Percentiles rank a stretch among this genome's conserved stretches.
phyloP scores from a whole-genome alignment of 1,139 yeast species.

The Candida frijolesensis region DNA sequence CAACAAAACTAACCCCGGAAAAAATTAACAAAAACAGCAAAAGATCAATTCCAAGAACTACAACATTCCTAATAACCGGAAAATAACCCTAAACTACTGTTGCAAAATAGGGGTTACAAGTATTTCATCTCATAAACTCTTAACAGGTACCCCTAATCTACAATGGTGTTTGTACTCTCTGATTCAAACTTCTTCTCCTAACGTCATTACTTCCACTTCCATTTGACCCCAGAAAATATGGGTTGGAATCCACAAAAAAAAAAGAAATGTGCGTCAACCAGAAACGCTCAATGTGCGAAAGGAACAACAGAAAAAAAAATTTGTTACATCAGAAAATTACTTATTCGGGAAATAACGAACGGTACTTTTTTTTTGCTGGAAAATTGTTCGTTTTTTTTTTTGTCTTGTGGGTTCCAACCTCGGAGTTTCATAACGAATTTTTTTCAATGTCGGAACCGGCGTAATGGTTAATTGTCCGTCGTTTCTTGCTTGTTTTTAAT shows the following conservation, averaged over 20 bases:
- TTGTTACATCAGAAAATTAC: not conserved
- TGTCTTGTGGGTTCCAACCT: not conserved
- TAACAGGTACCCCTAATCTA: too few relatives aligned
- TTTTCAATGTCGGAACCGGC: constrained; percentile 7
- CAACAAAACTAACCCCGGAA: not conserved
- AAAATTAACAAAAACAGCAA: not conserved
- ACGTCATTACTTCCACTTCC: not conserved
- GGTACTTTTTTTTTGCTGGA: not conserved
- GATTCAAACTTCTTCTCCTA: too few relatives aligned
- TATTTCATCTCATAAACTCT: too few relatives aligned
- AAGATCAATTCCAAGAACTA: too few relatives aligned
- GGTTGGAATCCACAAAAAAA: too few relatives aligned
- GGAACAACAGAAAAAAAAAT: not conserved
- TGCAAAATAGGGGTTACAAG: too few relatives aligned
- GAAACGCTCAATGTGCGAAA: not conserved
- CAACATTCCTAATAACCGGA: too few relatives aligned
- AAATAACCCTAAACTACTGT: too few relatives aligned
- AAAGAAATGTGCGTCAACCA: not conserved
- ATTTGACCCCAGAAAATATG: constrained; percentile 5
- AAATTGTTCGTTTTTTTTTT: not conserved
- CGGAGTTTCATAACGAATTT: constrained; percentile 3
- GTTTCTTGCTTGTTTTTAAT: not conserved
- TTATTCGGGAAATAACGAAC: not conserved
- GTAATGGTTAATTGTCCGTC: not conserved
- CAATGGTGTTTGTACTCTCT: too few relatives aligned